These are phyloP conservation scores for Guadua angustifolia DNA, from an alignment of 176 grass and related monocot genomes.

Conservation along the genomic window DNA sequence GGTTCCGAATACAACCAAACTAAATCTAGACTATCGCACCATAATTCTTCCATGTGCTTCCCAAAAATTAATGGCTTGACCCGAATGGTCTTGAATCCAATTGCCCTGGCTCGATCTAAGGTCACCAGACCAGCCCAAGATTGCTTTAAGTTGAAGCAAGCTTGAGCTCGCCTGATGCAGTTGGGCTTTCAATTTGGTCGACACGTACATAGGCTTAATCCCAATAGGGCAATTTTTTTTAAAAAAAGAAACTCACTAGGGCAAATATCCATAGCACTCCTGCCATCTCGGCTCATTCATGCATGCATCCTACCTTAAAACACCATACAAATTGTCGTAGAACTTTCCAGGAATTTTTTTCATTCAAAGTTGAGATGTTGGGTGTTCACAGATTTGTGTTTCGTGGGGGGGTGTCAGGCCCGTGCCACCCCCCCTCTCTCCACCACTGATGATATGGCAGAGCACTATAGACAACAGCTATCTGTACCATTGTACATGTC, in stretches of 20 bases:
- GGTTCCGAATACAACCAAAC: not conserved
- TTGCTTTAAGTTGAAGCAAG: not conserved
- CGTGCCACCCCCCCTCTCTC: no score
- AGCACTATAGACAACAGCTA: no score
- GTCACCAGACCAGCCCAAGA: no score
- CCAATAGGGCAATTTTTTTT: no score
- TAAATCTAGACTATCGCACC: not conserved
- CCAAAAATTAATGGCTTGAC: not conserved
- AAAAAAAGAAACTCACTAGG: no score
- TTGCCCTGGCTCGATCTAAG: not conserved
- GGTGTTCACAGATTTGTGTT: no score
- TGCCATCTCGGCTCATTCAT: not conserved
- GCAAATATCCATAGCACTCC: not conserved
- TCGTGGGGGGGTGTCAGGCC: no score
- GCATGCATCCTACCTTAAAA: not conserved
- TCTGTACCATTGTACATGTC: no score
- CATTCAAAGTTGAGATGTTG: no score
- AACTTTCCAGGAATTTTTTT: no score
- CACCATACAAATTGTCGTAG: not conserved
- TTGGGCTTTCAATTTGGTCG: not conserved
- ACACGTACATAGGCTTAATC: not conserved
- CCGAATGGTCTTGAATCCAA: not conserved
- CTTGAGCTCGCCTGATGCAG: not conserved
- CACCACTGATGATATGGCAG: no score
- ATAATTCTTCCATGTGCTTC: not conserved